Base-by-base conservation (phyloP, 2,329 filamentous ascomycete species). In the Huntiella decipiens region DNA sequence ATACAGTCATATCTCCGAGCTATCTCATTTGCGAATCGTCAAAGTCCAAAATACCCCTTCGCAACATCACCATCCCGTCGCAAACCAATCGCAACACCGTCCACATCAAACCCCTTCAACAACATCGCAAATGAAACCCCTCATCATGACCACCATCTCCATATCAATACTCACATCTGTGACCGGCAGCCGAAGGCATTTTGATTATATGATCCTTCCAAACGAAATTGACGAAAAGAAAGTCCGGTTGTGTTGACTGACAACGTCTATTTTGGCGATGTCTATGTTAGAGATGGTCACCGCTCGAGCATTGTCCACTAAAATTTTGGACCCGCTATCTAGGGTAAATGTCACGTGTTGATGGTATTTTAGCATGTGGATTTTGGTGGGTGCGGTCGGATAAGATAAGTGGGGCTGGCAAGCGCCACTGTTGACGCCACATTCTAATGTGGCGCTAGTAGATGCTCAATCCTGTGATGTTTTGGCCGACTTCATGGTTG, bases 161-260 rank as follows among this genome's bases (percentile, higher is more conserved):
- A 28, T 8, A 7, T 28, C n/a, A 47, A 17, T 53, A 82, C 82
- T 82, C 70, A 88, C 82, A 73, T 81, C 82, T 77, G 78, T 87
- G 81, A 70, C 82, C 82, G 64, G 79, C 73, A 77, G 84, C 81
- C 63, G 82, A 79, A 81, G 80, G 76, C 82, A 91, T 91, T 67
- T 75, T 86, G 79, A 69, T 67, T 67, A 48, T 52, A 48, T 51
- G 42, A 50, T 52, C 50, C 50, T 52, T 50, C 63, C 58, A 60
- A 61, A 66, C 61, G 58, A 61, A 43, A 57, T 55, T 60, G 57
- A 58, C 60, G 56, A 59, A 56, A 61, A 59, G 58, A 58, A 63
- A 56, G 41, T 46, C 45, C 45, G 48, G 42, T 58, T 55, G 53
- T 60, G 57, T 52, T 60, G 53, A 55, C 54, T 55, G 48, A 50